Evolutionary conservation across 805 yeast genomes (phyloP).

Genomic region (Clavispora phyllophila): DNA sequence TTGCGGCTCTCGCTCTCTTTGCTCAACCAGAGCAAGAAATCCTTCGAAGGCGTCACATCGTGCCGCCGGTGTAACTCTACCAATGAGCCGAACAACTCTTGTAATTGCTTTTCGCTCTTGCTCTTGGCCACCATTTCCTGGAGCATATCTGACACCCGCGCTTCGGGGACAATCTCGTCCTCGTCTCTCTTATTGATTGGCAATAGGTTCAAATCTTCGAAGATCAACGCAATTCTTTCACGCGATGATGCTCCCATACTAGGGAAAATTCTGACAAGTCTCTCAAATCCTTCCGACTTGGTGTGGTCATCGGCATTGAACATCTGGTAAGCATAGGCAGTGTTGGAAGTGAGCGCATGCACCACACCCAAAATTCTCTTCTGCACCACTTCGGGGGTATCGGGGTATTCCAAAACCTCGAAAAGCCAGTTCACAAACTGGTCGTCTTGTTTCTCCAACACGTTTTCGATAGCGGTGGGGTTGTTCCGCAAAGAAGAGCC

Average conservation of each 20-base stretch:
- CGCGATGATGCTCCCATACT: conserved; percentile 25
- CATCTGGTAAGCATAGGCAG: conserved; percentile 26
- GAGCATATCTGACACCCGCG: conserved; percentile 30
- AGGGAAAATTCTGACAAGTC: conserved; percentile 25
- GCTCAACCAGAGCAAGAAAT: conserved; percentile 63
- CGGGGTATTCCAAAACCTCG: conserved; percentile 12
- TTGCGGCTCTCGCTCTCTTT: conserved; percentile 31
- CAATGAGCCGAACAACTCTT: conserved; percentile 21
- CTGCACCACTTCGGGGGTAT: conserved; percentile 29
- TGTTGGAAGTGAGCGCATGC: conserved; percentile 38
- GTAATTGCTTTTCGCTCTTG: conserved; percentile 35
- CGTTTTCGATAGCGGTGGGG: conserved; percentile 47
- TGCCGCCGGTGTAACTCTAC: conserved; percentile 28
- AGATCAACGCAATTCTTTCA: conserved; percentile 39
- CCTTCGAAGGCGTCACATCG: conserved; percentile 25
- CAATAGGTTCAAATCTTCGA: conserved; percentile 39
- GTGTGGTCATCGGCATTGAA: conserved; percentile 15
- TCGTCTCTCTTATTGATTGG: conserved; percentile 12
- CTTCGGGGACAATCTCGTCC: conserved; percentile 20
- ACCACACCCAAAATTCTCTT: conserved; percentile 50
- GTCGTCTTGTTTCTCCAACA: conserved; percentile 19
- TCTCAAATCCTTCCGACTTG: conserved; percentile 16
- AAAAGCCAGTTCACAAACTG: conserved; percentile 19
- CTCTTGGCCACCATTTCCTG: conserved; percentile 22
- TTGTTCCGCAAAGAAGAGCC: conserved; percentile 73